These are phyloP conservation scores for Monilinia polystroma DNA, from an alignment of 2,329 filamentous ascomycete genomes.

Conservation along the genomic window DNA sequence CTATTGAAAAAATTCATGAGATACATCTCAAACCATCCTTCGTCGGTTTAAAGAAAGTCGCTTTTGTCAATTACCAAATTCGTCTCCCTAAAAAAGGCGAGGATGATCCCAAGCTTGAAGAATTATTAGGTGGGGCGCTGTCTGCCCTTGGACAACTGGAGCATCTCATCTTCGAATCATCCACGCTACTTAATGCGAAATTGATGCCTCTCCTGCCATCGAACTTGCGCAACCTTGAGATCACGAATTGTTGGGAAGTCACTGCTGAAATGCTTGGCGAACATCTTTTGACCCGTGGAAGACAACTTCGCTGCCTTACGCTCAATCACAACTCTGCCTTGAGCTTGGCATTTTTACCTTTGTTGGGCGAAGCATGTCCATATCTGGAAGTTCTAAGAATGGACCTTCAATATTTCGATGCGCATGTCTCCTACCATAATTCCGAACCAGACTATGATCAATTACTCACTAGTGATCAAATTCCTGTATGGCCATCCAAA, in stretches of 20 bases:
- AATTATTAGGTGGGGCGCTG: constrained; percentile 45
- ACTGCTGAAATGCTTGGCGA: constrained; percentile 62
- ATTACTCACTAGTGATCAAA: constrained; percentile 61
- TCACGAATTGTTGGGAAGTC: constrained; percentile 78
- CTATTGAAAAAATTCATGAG: constrained; percentile 49
- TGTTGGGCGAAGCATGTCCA: constrained; percentile 67
- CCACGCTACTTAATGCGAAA: constrained; percentile 65
- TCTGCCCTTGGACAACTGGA: constrained; percentile 61
- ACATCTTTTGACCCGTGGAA: constrained; percentile 68
- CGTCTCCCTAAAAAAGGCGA: constrained; percentile 45
- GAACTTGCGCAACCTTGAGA: constrained; percentile 63
- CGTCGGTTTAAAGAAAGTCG: constrained; percentile 52
- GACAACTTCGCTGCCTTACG: constrained; percentile 63
- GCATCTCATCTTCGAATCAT: constrained; percentile 72
- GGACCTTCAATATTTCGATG: constrained; percentile 76
- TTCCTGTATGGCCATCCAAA: constrained; percentile 75
- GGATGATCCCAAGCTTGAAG: constrained; percentile 43
- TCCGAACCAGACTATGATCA: constrained; percentile 72
- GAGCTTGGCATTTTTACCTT: constrained; percentile 69
- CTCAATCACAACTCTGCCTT: constrained; percentile 79
- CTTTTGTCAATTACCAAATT: constrained; percentile 63
- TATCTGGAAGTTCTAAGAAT: constrained; percentile 68
- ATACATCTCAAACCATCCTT: constrained; percentile 60
- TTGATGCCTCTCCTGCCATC: constrained; percentile 69
- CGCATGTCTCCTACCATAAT: constrained; percentile 65